These are phyloP conservation scores for Leishmania gerbilli DNA, from an alignment of 208 protist genomes.

Conservation along the genomic window DNA sequence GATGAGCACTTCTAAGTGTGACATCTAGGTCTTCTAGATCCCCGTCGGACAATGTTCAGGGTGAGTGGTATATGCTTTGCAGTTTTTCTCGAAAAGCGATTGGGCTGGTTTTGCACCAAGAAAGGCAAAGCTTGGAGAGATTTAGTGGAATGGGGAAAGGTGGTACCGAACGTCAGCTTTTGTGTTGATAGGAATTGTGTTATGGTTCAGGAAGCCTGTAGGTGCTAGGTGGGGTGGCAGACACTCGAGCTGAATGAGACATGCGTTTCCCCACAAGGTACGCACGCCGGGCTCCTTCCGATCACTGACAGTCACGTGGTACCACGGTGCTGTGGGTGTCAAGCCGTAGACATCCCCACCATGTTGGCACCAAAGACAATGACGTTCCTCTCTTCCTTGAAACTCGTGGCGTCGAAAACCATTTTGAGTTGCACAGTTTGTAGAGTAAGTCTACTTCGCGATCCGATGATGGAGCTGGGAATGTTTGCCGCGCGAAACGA, in stretches of 20 bases:
- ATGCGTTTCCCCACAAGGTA: constrained; percentile 33
- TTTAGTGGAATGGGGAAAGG: constrained; percentile 11
- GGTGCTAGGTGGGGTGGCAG: constrained; percentile 15
- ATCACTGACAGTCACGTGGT: constrained; percentile 26
- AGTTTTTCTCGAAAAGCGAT: constrained; percentile 20
- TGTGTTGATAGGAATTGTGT: constrained; percentile 19
- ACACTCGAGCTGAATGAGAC: constrained; percentile 26
- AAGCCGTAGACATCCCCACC: constrained; percentile 25
- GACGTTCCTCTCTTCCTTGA: constrained; percentile 9
- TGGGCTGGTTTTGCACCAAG: constrained; percentile 17
- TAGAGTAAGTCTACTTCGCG: not conserved
- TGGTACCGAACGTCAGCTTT: constrained; percentile 26
- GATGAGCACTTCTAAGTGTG: constrained; percentile 23
- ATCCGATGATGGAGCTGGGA: not conserved
- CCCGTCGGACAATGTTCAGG: constrained; percentile 22
- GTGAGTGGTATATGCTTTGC: constrained; percentile 18
- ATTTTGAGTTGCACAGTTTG: not conserved
- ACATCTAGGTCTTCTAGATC: constrained; percentile 17
- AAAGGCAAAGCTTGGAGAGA: constrained; percentile 22
- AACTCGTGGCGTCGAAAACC: not conserved
- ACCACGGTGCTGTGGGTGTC: constrained; percentile 24
- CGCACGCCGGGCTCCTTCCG: constrained; percentile 20
- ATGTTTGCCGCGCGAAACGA: not conserved
- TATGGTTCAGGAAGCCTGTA: constrained; percentile 16
- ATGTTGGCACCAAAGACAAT: constrained; percentile 31